Evolutionary conservation across 1,284 basidiomycete species (phyloP).

Genomic region (Puccinia hordei): DNA sequence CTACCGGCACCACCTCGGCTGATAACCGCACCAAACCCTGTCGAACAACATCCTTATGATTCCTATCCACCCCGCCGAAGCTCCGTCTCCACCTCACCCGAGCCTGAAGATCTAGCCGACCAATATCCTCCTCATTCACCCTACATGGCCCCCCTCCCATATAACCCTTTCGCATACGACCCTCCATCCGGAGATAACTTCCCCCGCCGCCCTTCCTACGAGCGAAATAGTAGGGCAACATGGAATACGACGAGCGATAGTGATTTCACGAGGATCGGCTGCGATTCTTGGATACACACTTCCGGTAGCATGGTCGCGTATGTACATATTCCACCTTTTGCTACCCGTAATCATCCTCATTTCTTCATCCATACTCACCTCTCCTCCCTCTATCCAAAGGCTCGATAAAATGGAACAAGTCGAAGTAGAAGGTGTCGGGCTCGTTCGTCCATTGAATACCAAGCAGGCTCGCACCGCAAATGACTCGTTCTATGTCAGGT

Average conservation of each 20-base stretch:
- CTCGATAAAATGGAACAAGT: constrained; percentile 25
- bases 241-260: constrained; percentile 31
- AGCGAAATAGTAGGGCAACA: constrained; percentile 29
- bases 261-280: constrained; percentile 32
- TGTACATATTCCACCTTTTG: background rate
- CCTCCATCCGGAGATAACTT: background rate
- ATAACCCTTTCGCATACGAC: background rate
- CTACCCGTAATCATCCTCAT: background rate
- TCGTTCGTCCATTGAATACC: constrained; percentile 16
- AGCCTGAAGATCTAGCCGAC: background rate
- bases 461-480: background rate
- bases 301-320: constrained; percentile 27
- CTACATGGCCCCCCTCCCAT: background rate
- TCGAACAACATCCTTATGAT: background rate
- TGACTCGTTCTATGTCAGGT: background rate
- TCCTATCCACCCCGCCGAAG: constrained; percentile 16
- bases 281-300: constrained; percentile 5
- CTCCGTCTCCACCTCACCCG: constrained; percentile 15
- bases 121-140: background rate
- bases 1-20: constrained; percentile 9
- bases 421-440: constrained; percentile 36
- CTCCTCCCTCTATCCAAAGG: background rate
- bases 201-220: background rate
- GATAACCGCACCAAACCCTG: background rate
- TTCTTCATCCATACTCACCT: background rate